Conservation (phyloP, 148 eudicot species). For the Rhododendron molle region DNA sequence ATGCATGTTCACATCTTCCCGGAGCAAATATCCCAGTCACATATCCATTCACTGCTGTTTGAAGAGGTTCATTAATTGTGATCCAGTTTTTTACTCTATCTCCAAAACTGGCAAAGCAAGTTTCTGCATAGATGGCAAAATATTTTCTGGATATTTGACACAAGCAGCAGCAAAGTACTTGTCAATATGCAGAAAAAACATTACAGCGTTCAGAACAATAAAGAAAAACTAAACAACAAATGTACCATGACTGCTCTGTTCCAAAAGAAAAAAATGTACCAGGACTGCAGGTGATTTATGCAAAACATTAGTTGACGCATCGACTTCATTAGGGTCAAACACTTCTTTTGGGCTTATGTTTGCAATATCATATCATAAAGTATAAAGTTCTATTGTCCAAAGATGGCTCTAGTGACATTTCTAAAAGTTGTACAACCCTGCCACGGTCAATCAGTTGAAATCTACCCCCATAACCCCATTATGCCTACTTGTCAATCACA, state of each 20-base stretch:
- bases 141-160: conserved; percentile 58
- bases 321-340: background rate
- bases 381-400: background rate
- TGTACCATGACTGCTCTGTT: background rate
- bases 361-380: background rate
- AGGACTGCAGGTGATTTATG: background rate
- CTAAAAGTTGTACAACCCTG: background rate
- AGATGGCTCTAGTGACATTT: background rate
- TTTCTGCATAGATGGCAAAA: conserved; percentile 74
- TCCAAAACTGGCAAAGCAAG: conserved; percentile 76
- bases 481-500: background rate
- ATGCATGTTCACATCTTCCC: conserved; percentile 54
- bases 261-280: background rate
- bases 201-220: background rate
- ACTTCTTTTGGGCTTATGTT: background rate
- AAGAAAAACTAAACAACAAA: background rate
- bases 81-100: conserved; percentile 87
- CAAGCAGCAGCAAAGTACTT: background rate
- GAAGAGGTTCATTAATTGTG: conserved; percentile 84
- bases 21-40: conserved; percentile 69
- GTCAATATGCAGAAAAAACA: background rate
- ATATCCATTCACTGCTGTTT: conserved; percentile 65
- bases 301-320: background rate
- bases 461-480: background rate
- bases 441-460: background rate